These are phyloP conservation scores for Oryza officinalis DNA, from an alignment of 176 grass and related monocot species.

Conservation along the genomic window DNA sequence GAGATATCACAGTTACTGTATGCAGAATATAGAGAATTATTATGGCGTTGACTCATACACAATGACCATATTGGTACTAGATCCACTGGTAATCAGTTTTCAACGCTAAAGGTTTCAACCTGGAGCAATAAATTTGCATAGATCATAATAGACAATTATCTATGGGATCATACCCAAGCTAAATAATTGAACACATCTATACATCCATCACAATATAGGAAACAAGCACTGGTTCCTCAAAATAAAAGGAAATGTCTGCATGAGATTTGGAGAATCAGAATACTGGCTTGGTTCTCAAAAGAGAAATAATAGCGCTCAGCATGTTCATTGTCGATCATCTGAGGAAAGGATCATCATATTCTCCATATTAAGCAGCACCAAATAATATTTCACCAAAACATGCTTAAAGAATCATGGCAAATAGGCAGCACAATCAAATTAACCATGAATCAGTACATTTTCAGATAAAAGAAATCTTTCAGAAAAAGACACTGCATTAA, in stretches of 20 bases:
- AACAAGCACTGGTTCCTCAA: not conserved
- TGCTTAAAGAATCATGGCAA: not conserved
- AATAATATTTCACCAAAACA: not conserved
- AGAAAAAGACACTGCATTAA: not conserved
- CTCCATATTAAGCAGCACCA: not conserved
- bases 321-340: slow-evolving; percentile 60
- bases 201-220: not conserved
- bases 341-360: slow-evolving; percentile 59
- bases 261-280: slow-evolving; percentile 36
- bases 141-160: not conserved
- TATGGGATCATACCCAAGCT: not conserved
- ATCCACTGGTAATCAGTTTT: slow-evolving; percentile 40
- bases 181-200: not conserved
- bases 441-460: not conserved
- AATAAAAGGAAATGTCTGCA: not conserved
- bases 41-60: slow-evolving; percentile 47
- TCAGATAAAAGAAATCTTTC: not conserved
- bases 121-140: not conserved
- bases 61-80: not conserved
- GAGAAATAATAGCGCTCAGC: slow-evolving; percentile 48
- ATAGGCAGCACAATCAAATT: not conserved
- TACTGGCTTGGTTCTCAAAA: slow-evolving; percentile 51
- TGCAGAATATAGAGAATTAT: not conserved
- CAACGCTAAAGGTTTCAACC: not conserved
- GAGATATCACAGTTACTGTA: not conserved